Conservation (phyloP, 371 early-diverging fungal species). For the Haplosporangium sp. region DNA sequence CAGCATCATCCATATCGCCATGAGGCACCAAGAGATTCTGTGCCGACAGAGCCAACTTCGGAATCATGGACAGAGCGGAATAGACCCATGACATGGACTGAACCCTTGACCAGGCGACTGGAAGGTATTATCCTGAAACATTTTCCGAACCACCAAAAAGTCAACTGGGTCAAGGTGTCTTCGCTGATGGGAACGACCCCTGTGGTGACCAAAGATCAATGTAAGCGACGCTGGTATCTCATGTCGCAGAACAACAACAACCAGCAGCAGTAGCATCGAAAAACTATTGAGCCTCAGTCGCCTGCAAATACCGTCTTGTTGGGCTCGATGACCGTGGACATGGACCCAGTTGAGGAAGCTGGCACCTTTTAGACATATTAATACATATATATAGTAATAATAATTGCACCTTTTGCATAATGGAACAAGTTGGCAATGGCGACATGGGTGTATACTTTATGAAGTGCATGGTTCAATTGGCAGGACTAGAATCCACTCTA, state of each 20-base stretch:
- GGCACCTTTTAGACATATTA: no score
- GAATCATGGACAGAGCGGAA: conserved; percentile 15
- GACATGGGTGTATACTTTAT: no score
- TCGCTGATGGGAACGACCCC: conserved; percentile 33
- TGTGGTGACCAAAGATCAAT: conserved; percentile 34
- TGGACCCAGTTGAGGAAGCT: background rate
- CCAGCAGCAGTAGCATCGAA: background rate
- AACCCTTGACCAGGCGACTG: conserved; percentile 30
- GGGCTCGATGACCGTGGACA: conserved; percentile 6
- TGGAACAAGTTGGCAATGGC: no score
- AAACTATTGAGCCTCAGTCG: background rate
- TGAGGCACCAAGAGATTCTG: background rate
- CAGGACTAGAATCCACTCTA: background rate
- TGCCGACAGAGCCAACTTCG: background rate
- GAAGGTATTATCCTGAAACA: conserved; percentile 28
- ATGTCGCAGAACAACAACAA: conserved; percentile 32
- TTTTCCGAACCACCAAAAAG: conserved; percentile 32
- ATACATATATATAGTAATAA: no score
- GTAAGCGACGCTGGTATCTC: conserved; percentile 43
- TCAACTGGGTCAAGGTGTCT: conserved; percentile 40
- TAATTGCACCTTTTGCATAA: no score
- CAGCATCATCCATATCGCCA: background rate
- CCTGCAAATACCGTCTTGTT: background rate
- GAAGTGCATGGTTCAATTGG: no score
- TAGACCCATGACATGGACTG: conserved; percentile 50